Base-by-base conservation (phyloP, 345 rosid species). In the Eucalyptus curtisii region DNA sequence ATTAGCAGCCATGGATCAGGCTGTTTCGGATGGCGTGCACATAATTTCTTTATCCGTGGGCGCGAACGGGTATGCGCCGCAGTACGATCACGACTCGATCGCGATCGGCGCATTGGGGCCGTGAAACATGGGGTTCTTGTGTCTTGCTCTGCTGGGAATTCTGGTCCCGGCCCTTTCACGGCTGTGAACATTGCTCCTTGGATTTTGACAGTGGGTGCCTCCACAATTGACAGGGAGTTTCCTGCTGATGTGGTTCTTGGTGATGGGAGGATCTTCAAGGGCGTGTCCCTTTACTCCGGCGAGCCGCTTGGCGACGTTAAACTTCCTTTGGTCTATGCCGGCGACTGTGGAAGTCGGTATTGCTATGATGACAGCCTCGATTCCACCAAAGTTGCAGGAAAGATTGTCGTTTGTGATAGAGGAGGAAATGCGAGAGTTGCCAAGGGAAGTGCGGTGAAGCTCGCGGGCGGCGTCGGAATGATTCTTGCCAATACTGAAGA, bases 1-100 rank as follows among this genome's bases (percentile, higher is more conserved):
- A 59, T 95, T 97, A n/a, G 99, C 99, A 1, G 99, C 98, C 3
- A 94, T 98, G 97, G 98, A 98, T 86, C 97, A 94, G 81, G 98
- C 99, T 3, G 93, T 95, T 76, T 92, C 91, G 0, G 99, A 97
- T 71, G 99, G 99, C 5, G 99, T 98, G 33, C 89, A 96, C 86
- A 95, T 97, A 42, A 98, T 97, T 13, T 98, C 99, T 30, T 91
- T 98, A 49, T 97, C 98, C 8, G 98, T 98, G 13, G 99, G 99
- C 4, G 94, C 97, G 6, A 91, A 25, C 6, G 99, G 97, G 12
- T 95, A 90, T 86, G 97, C 99, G 55, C 97, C 98, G 6, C 94
- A 88, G 57, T 97, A 96, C 49, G 93, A 95, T 88, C 85, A 24
- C 6, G 99, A 98, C 87, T 96, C 98, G 20, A 98, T 97, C 5